Conservation (phyloP, 768 basidiomycete species). For the Lactifluus echinatus region DNA sequence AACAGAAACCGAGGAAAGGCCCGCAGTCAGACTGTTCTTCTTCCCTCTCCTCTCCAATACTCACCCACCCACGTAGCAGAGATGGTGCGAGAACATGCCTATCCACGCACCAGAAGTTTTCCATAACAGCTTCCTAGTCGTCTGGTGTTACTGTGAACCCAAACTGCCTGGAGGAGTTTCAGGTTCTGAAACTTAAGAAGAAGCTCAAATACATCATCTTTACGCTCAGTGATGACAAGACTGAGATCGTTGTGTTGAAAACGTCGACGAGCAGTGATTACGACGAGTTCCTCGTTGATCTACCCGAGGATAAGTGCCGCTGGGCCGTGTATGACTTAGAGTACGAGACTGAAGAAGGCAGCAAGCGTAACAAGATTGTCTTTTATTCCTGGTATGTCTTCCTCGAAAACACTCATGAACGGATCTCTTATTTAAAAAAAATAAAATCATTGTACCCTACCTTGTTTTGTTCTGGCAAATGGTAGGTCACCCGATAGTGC, state of each 20-base stretch:
- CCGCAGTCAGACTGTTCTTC: background rate
- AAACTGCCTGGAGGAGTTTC: slow-evolving; percentile 50
- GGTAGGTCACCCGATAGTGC: slow-evolving; percentile 79
- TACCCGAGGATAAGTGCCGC: slow-evolving; percentile 69
- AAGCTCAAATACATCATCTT: slow-evolving; percentile 81
- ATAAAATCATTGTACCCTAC: too few species aligned
- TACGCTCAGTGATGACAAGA: slow-evolving; percentile 47
- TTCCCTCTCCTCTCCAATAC: background rate
- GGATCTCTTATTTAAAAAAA: too few species aligned
- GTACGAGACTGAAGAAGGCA: slow-evolving; percentile 62
- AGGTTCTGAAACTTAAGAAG: slow-evolving; percentile 69
- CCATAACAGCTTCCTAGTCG: slow-evolving; percentile 30
- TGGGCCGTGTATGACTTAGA: slow-evolving; percentile 95
- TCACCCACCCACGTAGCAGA: slow-evolving; percentile 2
- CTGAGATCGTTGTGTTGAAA: slow-evolving; percentile 76
- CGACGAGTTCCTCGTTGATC: slow-evolving; percentile 61
- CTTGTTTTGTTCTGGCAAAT: too few species aligned
- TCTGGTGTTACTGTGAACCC: slow-evolving; percentile 59
- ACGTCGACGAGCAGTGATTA: slow-evolving; percentile 43
- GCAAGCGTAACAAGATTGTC: slow-evolving; percentile 77
- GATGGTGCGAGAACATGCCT: slow-evolving; percentile 13
- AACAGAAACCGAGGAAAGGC: background rate
- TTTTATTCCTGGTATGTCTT: slow-evolving; percentile 69
- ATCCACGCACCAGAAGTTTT: background rate
- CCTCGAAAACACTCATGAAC: too few species aligned